Conservation (phyloP, 176 grass and related monocot genomes). For the Oryza rufipogon region DNA sequence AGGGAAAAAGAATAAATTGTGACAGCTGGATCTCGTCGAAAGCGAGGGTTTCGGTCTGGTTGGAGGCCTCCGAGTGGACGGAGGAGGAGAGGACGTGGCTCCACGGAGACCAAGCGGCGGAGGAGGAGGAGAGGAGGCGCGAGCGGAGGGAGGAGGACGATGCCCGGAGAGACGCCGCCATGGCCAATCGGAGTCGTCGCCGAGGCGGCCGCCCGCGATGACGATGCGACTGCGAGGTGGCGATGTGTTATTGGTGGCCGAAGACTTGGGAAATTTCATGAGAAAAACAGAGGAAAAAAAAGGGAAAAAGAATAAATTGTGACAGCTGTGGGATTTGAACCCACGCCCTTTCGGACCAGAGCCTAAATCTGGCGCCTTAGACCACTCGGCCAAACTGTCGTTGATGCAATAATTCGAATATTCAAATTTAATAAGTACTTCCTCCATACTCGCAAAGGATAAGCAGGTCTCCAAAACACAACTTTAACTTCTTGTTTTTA, state of each 20-base stretch:
- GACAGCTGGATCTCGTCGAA: slow-evolving; percentile 93
- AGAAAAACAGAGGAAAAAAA: background rate
- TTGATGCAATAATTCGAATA: too few species aligned
- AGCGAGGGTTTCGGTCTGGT: slow-evolving; percentile 70
- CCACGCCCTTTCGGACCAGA: slow-evolving; percentile 99
- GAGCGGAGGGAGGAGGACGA: slow-evolving; percentile 61
- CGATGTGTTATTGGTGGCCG: background rate
- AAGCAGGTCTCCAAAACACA: too few species aligned
- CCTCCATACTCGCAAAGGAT: too few species aligned
- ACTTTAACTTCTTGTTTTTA: too few species aligned
- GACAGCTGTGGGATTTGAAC: slow-evolving; percentile 99
- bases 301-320: background rate
- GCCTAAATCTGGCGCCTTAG: slow-evolving; percentile 99
- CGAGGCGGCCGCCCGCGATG: slow-evolving; percentile 1
- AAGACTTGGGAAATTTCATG: background rate
- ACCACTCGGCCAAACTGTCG: slow-evolving; percentile 99
- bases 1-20: background rate
- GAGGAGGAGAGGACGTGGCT: slow-evolving; percentile 55
- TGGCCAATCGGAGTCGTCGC: slow-evolving; percentile 42
- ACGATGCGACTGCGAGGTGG: background rate
- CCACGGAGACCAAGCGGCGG: slow-evolving; percentile 37
- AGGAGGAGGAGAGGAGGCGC: slow-evolving; percentile 38
- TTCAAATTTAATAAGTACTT: too few species aligned
- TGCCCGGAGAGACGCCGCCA: slow-evolving; percentile 57
- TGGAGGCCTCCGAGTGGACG: slow-evolving; percentile 32